Evolutionary conservation across 2,329 filamentous ascomycete genomes (phyloP).

Genomic region (Xylariaceae sp.): DNA sequence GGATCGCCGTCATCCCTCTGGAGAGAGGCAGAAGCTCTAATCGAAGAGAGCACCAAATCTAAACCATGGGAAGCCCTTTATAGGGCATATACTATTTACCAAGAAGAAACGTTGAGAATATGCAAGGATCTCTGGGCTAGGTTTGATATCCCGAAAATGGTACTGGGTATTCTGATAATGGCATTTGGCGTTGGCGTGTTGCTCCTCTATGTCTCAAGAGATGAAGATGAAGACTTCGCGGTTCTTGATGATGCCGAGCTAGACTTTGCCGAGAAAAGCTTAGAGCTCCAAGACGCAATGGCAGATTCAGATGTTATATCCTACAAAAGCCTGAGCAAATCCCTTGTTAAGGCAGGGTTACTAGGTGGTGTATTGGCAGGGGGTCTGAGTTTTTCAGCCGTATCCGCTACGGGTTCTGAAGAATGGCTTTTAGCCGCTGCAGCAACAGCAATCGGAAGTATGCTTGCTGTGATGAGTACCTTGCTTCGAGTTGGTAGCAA

Average conservation of each 20-base stretch:
- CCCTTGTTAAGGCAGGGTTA: slow-evolving; percentile 43
- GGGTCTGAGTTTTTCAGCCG: slow-evolving; percentile 35
- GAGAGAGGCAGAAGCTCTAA: slow-evolving; percentile 50
- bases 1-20: slow-evolving; percentile 60
- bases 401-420: slow-evolving; percentile 40
- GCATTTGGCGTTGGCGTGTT: slow-evolving; percentile 69
- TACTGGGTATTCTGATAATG: slow-evolving; percentile 74
- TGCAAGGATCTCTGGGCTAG: slow-evolving; percentile 89
- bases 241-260: slow-evolving; percentile 60
- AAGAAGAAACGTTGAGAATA: slow-evolving; percentile 73
- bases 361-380: slow-evolving; percentile 41
- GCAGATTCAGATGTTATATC: slow-evolving; percentile 34
- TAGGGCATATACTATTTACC: slow-evolving; percentile 70
- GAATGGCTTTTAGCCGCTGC: slow-evolving; percentile 47
- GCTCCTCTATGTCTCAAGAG: slow-evolving; percentile 69
- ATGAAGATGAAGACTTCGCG: slow-evolving; percentile 57
- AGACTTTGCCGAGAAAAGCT: slow-evolving; percentile 60
- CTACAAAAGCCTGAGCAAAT: slow-evolving; percentile 43
- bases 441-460: slow-evolving; percentile 49
- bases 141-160: slow-evolving; percentile 87
- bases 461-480: slow-evolving; percentile 43
- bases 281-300: slow-evolving; percentile 52
- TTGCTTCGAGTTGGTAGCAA: slow-evolving; percentile 47
- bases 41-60: slow-evolving; percentile 42
- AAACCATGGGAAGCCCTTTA: slow-evolving; percentile 49